Evolutionary conservation across 148 eudicot species (phyloP), one percentile per base, ranked within the genome.

Genomic region (Camellia lanceoleosa): DNA sequence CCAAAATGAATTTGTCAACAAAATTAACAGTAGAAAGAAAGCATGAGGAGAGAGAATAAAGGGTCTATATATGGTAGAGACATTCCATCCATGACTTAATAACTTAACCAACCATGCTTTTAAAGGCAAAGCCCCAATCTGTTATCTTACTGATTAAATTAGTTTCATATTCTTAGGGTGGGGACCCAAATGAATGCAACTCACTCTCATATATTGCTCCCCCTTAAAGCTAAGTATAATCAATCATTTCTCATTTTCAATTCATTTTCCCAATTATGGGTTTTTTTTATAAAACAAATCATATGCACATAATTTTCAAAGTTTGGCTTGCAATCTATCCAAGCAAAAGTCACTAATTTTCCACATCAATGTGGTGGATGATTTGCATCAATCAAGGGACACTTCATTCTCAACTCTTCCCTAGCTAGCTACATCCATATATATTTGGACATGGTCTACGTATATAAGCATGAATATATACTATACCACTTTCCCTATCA

Each of bases 221-320:
- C 82, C 88, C 92, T 87, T 89, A 86, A 91, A 88, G 94, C 86
- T 84, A 91, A 89, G 86, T 80, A 72, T 82, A 84, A 84, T 84
- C 81, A 84, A 43, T 49, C 44, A 70, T 83, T 75, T 49, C 78
- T 52, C 46, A 15, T 23, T 51, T 68, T 76, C 71, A 61, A 56
- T 58, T 78, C 20, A 73, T 19, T 13, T 64, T 43, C 3, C 20
- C n/a, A 51, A 49, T 49, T 58, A 38, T 47, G 61, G 54, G 79
- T 81, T 69, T 86, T 81, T 79, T 71, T 64, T 14, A 30, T 30
- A 30, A 30, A 30, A 30, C 38, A 67, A 54, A 65, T 70, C 68
- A 68, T 73, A 51, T 72, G 63, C 38, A 19, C 78, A 59, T 80
- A 77, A 79, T 81, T 85, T 85, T 78, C 79, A 82, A 82, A 76